Evolutionary conservation across 352 stramenopile genomes (phyloP).

Genomic region (Globisporangium perplexum): DNA sequence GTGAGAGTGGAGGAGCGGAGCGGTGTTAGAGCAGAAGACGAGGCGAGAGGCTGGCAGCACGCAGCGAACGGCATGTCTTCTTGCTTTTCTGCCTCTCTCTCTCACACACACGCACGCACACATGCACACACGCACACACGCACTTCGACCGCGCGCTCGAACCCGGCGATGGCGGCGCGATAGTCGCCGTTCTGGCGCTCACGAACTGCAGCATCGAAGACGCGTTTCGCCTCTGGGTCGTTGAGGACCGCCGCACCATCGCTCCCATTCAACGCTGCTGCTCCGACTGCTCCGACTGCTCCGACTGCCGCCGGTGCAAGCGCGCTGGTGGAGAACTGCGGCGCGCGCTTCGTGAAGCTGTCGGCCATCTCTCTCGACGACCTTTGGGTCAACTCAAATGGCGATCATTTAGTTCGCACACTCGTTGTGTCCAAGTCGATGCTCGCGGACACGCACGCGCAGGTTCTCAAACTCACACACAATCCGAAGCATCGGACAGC

Average conservation of each 20-base stretch:
- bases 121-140: constrained; percentile 11
- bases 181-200: constrained; percentile 34
- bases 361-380: not conserved
- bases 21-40: not conserved
- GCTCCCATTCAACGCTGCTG: not conserved
- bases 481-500: constrained; percentile 25
- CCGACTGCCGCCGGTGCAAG: too few species aligned
- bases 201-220: constrained; percentile 24
- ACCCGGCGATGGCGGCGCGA: constrained; percentile 23
- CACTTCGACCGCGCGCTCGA: constrained; percentile 51
- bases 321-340: not conserved
- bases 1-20: not conserved
- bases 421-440: not conserved
- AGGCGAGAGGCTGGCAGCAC: not conserved
- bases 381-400: too few species aligned
- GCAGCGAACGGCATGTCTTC: not conserved
- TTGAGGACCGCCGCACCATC: constrained; percentile 5
- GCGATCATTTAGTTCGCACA: too few species aligned
- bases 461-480: constrained; percentile 53
- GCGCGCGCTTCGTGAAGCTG: not conserved
- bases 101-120: not conserved
- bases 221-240: constrained; percentile 21
- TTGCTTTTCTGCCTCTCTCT: not conserved
- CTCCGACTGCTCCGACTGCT: not conserved
- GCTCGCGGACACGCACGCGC: constrained; percentile 6